Evolutionary conservation across 2,329 filamentous ascomycete species (phyloP), one percentile per base, ranked within the genome.

Genomic region (Colletotrichum australisinense): DNA sequence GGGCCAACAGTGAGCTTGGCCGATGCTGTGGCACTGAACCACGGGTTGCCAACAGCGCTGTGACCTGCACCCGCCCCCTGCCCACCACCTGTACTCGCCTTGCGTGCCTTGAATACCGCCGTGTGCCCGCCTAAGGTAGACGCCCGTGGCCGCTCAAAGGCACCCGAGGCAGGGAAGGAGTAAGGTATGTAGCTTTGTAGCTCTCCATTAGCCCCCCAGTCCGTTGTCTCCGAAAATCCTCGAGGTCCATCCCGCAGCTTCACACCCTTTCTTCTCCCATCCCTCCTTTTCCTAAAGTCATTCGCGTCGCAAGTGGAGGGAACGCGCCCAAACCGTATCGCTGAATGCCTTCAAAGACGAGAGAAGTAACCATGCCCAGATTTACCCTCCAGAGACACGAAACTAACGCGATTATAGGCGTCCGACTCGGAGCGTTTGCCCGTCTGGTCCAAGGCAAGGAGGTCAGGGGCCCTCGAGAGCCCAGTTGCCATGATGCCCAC

Each of bases 401-500:
- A 49, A 68, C 72, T 74, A 72, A 57, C 59, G 46, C 69, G 69
- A 73, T 67, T 30, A 30, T 38, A 58, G 67, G 52, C 62, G 67
- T 67, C 69, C 56, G 58, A 63, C 24, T 74, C 42, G 63, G 72
- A 68, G 69, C 69, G 72, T 74, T 63, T 64, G 58, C 58, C 68
- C 46, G 35, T 63, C 68, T 68, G 69, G 58, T 70, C 55, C 42
- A 63, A 73, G 70, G 71, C 72, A 67, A 71, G 63, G 68, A 75
- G 64, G 62, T 73, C 69, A 74, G 76, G 70, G 76, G 75, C 69
- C 35, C 49, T 63, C 64, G 69, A 69, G 72, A 77, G 68, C 68
- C 71, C 67, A 56, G 55, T 28, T 62, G 72, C 32, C 65, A 84
- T 83, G 78, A 83, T 84, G 73, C 83, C 86, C 55, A 81, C 84